Conservation (phyloP, 257 asterid genomes). For the Prunella vulgaris region DNA sequence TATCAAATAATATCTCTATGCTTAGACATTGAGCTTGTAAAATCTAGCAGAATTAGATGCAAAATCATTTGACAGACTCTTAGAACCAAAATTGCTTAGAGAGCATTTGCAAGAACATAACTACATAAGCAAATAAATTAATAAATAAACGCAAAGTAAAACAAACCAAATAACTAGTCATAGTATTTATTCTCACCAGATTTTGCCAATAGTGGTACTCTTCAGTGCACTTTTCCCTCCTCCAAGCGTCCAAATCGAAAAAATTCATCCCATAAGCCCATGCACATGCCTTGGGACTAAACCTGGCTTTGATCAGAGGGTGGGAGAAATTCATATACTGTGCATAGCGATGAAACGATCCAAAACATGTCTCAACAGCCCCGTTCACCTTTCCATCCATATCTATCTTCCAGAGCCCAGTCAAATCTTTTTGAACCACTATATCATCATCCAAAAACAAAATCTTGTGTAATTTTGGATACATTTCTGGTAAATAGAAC, state of each 20-base stretch:
- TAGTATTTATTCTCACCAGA: slow-evolving; percentile 39
- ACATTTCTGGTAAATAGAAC: slow-evolving; percentile 76
- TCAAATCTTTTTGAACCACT: slow-evolving; percentile 69
- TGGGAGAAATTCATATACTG: slow-evolving; percentile 78
- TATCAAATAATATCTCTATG: neutral
- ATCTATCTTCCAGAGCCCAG: slow-evolving; percentile 69
- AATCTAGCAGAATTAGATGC: neutral
- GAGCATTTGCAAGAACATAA: neutral
- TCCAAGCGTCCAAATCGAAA: slow-evolving; percentile 85
- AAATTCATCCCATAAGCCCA: slow-evolving; percentile 91
- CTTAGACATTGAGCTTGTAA: neutral
- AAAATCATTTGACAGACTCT: neutral
- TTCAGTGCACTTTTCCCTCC: slow-evolving; percentile 70
- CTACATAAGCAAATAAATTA: neutral
- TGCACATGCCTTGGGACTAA: slow-evolving; percentile 80
- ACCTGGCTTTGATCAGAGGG: slow-evolving; percentile 61
- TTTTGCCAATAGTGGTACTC: slow-evolving; percentile 80
- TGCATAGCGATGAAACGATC: slow-evolving; percentile 73
- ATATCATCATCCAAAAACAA: slow-evolving; percentile 80
- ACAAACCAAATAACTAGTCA: neutral
- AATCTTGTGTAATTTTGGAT: slow-evolving; percentile 68
- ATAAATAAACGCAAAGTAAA: neutral
- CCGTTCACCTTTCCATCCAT: slow-evolving; percentile 84
- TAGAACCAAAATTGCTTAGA: neutral
- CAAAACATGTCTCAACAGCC: slow-evolving; percentile 82